Percentiles rank a stretch among this genome's conserved stretches.
These are phyloP conservation scores for Phytophthora ohioensis DNA, from an alignment of 352 stramenopile species.

Conservation along the genomic window DNA sequence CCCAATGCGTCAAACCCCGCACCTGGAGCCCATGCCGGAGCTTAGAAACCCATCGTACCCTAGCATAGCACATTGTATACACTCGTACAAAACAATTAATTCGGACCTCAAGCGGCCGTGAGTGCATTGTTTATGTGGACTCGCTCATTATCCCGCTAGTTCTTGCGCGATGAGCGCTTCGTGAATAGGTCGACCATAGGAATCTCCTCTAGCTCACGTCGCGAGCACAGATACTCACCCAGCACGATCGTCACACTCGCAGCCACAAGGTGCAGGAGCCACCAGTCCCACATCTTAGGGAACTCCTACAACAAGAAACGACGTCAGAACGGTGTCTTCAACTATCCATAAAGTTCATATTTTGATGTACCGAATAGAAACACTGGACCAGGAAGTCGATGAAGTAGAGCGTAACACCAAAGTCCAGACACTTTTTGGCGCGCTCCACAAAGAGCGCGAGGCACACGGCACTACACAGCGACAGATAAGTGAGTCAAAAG, in stretches of 20 bases:
- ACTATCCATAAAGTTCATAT: neutral
- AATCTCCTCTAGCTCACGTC: slow-evolving; percentile 89
- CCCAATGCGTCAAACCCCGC: slow-evolving; percentile 3
- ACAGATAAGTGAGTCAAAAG: slow-evolving; percentile 14
- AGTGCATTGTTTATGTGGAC: slow-evolving; percentile 20
- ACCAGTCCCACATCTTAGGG: slow-evolving; percentile 90
- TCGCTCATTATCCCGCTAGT: slow-evolving; percentile 10
- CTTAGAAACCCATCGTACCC: slow-evolving; percentile 3
- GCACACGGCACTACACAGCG: slow-evolving; percentile 60
- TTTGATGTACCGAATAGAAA: slow-evolving; percentile 77
- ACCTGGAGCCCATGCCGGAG: slow-evolving; percentile 2
- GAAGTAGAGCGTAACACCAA: slow-evolving; percentile 91
- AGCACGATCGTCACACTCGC: slow-evolving; percentile 82
- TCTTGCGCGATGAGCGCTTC: slow-evolving; percentile 65
- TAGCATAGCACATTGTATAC: slow-evolving; percentile 8
- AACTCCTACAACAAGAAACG: slow-evolving; percentile 64
- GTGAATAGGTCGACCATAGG: slow-evolving; percentile 89
- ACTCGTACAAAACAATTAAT: slow-evolving; percentile 17
- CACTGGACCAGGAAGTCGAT: slow-evolving; percentile 83
- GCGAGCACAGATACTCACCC: slow-evolving; percentile 89
- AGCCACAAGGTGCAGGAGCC: slow-evolving; percentile 78
- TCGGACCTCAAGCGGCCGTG: slow-evolving; percentile 1
- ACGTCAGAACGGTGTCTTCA: neutral
- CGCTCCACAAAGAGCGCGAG: slow-evolving; percentile 88
- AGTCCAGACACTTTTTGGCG: slow-evolving; percentile 92